A percentile compares a stretch with the other conserved stretches of the same genome.
Evolutionary conservation across 495 filamentous ascomycete genomes (phyloP).

Genomic region (Penicillium nucicola): DNA sequence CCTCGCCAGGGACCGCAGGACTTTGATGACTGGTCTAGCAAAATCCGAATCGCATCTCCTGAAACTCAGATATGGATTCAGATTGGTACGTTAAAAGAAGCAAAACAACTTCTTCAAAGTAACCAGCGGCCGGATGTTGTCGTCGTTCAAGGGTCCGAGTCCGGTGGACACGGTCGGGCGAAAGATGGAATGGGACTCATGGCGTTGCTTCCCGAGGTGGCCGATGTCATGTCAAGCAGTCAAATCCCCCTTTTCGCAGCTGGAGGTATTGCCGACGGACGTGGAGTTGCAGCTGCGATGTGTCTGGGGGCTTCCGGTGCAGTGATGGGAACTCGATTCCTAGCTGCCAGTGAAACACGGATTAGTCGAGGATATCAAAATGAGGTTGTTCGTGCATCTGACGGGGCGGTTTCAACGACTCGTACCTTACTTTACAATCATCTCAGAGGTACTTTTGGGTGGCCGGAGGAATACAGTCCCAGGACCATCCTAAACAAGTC

Average conservation of each 20-base stretch:
- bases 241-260: conserved; percentile 63
- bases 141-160: conserved; percentile 70
- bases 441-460: conserved; percentile 63
- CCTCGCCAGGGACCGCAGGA: conserved; percentile 44
- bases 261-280: conserved; percentile 68
- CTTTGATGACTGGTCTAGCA: conserved; percentile 52
- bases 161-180: conserved; percentile 69
- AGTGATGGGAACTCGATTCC: conserved; percentile 70
- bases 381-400: conserved; percentile 55
- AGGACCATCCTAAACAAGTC: conserved; percentile 61
- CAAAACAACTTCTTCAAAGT: conserved; percentile 37
- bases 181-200: conserved; percentile 56
- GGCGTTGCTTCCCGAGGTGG: conserved; percentile 54
- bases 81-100: conserved; percentile 58
- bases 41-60: conserved; percentile 43
- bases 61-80: conserved; percentile 65
- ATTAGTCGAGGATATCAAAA: conserved; percentile 58
- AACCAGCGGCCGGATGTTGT: conserved; percentile 58
- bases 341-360: conserved; percentile 62
- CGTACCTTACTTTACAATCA: conserved; percentile 69
- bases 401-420: conserved; percentile 63
- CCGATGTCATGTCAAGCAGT: conserved; percentile 47
- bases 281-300: conserved; percentile 61
- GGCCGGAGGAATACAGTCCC: conserved; percentile 63
- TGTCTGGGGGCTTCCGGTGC: conserved; percentile 64